phyloP scores from a whole-genome alignment of 2,329 filamentous ascomycete genomes.

The Tolypocladium amazonense region DNA sequence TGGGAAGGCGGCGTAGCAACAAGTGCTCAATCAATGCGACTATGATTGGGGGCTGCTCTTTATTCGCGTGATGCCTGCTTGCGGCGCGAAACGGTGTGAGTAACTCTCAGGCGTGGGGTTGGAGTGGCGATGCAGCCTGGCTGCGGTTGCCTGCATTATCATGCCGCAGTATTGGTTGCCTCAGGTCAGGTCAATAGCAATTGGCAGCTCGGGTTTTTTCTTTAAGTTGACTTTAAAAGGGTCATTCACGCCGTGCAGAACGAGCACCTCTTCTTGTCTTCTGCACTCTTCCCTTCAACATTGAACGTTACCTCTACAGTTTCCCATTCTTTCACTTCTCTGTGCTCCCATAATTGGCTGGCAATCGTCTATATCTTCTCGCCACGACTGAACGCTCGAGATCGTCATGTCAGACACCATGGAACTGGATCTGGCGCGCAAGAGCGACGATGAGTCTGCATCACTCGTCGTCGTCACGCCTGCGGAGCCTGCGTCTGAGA shows the following conservation, averaged over 20 bases:
- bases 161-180: not conserved
- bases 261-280: not conserved
- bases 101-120: not conserved
- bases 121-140: not conserved
- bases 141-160: not conserved
- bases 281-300: not conserved
- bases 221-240: not conserved
- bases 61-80: not conserved
- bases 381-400: no score
- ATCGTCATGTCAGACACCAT: not conserved
- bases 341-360: no score
- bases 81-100: not conserved
- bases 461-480: conserved; percentile 3
- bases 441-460: conserved; percentile 1
- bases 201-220: not conserved
- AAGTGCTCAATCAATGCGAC: not conserved
- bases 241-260: no score
- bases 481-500: not conserved
- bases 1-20: not conserved
- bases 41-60: not conserved
- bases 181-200: not conserved
- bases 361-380: not conserved
- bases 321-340: not conserved
- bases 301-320: not conserved
- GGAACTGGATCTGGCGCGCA: not conserved